Evolutionary conservation across 257 asterid genomes (phyloP), one percentile per base, ranked within the genome.

Genomic region (Salvia hispanica): DNA sequence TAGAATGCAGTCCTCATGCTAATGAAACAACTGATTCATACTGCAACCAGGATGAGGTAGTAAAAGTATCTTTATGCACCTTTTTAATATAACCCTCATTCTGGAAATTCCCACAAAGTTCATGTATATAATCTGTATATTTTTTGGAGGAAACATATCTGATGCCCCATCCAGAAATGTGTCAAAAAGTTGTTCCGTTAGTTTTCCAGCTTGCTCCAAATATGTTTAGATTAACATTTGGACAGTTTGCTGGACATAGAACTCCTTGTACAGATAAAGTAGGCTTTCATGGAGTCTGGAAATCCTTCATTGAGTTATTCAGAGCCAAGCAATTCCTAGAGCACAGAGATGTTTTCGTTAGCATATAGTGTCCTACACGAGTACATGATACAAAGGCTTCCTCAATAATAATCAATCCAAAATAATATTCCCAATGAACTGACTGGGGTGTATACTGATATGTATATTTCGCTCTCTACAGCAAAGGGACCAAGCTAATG

Each of bases 1-100:
- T 71, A 28, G 86, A 84, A 54, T 64, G 62, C 79, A 81, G 75
- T 77, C 77, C 82, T 66, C 59, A 70, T 57, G 61, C 71, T 25
- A 13, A 64, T 48, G 76, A 71, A 54, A 74, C 72, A 13, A 78
- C 77, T 65, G 69, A 60, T 65, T 72, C 72, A 3, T 74, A 66
- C 71, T 67, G 43, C 28, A 70, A 69, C 80, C 78, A 63, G 34
- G 72, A 79, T 16, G 78, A 74, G 69, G 78, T 67, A 40, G 69
- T 28, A 58, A 74, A 16, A 60, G 52, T 43, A 44, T 51, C 9
- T 57, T 60, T 10, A 61, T 52, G 12, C 55, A 18, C 43, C 2
- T 64, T 45, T 15, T 45, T 15, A 0, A 6, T 40, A 18, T 14
- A 42, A 47, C 28, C 15, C 57, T 61, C 51, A n/a, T 7, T 25